Evolutionary conservation across 2,329 filamentous ascomycete species (phyloP).

Genomic region (Bretziella fagacearum): DNA sequence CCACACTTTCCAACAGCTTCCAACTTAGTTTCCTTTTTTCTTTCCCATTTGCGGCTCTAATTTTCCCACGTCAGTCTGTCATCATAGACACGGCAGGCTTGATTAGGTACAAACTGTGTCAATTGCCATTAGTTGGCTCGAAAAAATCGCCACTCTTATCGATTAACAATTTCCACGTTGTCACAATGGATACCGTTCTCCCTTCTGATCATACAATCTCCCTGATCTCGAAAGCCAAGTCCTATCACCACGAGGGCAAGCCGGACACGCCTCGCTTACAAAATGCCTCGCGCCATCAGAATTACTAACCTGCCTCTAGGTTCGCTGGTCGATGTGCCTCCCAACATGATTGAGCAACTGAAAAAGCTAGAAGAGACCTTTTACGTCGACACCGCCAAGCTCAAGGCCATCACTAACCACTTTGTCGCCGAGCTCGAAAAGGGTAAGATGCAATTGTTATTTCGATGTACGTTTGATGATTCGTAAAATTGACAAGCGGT

Average conservation of each 20-base stretch:
- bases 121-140: neutral
- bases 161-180: neutral
- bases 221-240: slow-evolving; percentile 13
- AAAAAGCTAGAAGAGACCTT: slow-evolving; percentile 71
- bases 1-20: no score
- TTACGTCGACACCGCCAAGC: slow-evolving; percentile 56
- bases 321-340: slow-evolving; percentile 80
- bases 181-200: slow-evolving; percentile 6
- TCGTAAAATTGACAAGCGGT: neutral
- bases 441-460: slow-evolving; percentile 34
- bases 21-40: no score
- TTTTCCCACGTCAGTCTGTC: no score
- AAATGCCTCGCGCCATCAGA: neutral
- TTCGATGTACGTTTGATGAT: neutral
- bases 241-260: slow-evolving; percentile 14
- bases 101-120: neutral
- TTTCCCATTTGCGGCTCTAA: no score
- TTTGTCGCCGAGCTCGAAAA: slow-evolving; percentile 80
- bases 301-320: slow-evolving; percentile 32
- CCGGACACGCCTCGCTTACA: neutral
- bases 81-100: neutral
- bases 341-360: slow-evolving; percentile 65
- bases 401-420: slow-evolving; percentile 80
- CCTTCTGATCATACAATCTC: slow-evolving; percentile 13
- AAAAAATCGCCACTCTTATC: neutral